Evolutionary conservation across 2,329 filamentous ascomycete species (phyloP), one percentile per base, ranked within the genome.

Genomic region (Biscogniauxia sp.): DNA sequence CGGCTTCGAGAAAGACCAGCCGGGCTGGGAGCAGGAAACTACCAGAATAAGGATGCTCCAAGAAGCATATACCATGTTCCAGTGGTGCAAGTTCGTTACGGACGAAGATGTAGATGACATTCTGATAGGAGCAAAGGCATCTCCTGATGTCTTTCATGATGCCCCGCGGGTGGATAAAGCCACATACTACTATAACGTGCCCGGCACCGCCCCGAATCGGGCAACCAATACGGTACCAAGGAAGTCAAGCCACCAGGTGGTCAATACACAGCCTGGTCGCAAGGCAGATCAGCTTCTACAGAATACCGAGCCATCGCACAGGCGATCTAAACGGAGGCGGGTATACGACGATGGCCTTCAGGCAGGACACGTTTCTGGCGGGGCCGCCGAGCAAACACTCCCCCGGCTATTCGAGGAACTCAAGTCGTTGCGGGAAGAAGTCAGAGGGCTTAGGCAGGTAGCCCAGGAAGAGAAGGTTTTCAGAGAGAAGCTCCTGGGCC

Each of bases 31-130:
- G 17, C 9, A 19, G 17, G 23, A 51, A 11, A 23, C 41, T 3
- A 23, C 28, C 4, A 26, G 20, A 23, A 37, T 26, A 45, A 49
- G 28, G 15, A 51, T 59, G 41, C 45, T 59, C 7, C 57, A 55
- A n/a, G 23, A n/a, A 15, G 57, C 52, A 11, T 55, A 59, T 9
- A 25, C 28, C 9, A 32, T 19, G 15, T 58, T 54, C 23, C 20
- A 32, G 11, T 59, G 57, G 53, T 15, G 20, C 45, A 17, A 20
- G 11, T 19, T 55, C n/a, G 51, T 59, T 41, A 54, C 37, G 17
- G 41, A 58, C 9, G 28, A 26, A 20, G 45, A 58, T 15, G 56
- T 58, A 20, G 51, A 58, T 37, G 32, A 20, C 3, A 25, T 58
- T 13, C 45, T 58, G 28, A 20, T 11, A 17, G 53, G 19, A 32